Evolutionary conservation across 2,329 filamentous ascomycete species (phyloP).

Genomic region (Aphanocladium album): DNA sequence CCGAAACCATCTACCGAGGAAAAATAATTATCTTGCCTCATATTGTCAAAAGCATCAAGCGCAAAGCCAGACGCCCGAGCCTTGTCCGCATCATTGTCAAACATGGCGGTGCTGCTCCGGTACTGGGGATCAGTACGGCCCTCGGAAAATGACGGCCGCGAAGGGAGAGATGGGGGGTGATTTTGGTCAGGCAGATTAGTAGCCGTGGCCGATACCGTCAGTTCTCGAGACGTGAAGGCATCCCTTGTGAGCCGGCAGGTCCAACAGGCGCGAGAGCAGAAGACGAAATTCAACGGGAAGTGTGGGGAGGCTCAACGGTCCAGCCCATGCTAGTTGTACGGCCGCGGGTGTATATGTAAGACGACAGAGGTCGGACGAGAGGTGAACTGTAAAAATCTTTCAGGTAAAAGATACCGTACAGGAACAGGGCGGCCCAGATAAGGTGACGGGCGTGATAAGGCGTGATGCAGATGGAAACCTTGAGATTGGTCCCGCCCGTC

Average conservation of each 20-base stretch:
- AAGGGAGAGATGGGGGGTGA: neutral
- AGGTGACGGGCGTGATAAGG: neutral
- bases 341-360: neutral
- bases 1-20: neutral
- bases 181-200: constrained; percentile 1
- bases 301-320: constrained; percentile 2
- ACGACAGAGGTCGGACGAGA: neutral
- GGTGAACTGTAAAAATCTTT: neutral
- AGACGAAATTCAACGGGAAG: neutral
- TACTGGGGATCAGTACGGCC: neutral
- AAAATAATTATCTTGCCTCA: neutral
- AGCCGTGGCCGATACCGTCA: constrained; percentile 10
- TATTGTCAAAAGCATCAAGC: constrained; percentile 1
- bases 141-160: neutral
- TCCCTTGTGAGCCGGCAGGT: neutral
- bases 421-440: neutral
- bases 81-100: constrained; percentile 8
- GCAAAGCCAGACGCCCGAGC: neutral
- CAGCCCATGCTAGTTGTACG: constrained; percentile 8
- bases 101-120: constrained; percentile 2
- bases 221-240: constrained; percentile 7
- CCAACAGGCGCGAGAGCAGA: neutral
- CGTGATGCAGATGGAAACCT: neutral
- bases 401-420: neutral
- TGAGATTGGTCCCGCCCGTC: constrained; percentile 1